phyloP scores from a whole-genome alignment of 169 alveolate species.

The Perkinsus marinus region DNA sequence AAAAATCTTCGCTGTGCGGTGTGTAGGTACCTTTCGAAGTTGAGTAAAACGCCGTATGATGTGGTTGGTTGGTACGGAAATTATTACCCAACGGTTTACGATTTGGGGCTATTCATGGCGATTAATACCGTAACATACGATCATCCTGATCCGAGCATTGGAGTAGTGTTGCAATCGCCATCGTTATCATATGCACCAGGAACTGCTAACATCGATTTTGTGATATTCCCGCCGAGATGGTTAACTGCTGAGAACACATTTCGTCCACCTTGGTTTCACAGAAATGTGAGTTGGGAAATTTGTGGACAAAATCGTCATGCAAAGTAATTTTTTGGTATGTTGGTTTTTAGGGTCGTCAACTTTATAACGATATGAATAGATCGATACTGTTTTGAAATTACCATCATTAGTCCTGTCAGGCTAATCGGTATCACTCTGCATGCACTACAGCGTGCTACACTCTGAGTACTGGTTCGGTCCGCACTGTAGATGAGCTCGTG shows the following conservation, averaged over 20 bases:
- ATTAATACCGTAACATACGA: constrained; percentile 58
- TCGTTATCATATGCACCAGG: constrained; percentile 57
- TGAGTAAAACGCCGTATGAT: constrained; percentile 32
- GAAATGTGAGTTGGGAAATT: too few species aligned
- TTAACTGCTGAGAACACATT: constrained; percentile 56
- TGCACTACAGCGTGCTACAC: too few species aligned
- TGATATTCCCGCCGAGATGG: constrained; percentile 68
- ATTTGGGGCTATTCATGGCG: constrained; percentile 43
- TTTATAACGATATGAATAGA: too few species aligned
- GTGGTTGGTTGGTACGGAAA: constrained; percentile 68
- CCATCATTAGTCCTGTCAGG: too few species aligned
- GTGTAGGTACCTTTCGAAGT: constrained; percentile 28
- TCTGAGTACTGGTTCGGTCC: too few species aligned
- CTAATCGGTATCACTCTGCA: too few species aligned
- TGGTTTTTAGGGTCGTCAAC: too few species aligned
- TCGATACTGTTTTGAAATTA: too few species aligned
- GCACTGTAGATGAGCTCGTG: too few species aligned
- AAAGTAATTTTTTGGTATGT: too few species aligned
- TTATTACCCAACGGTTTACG: constrained; percentile 51
- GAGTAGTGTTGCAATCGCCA: constrained; percentile 9
- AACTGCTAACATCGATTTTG: constrained; percentile 63
- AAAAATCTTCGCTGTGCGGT: too few species aligned
- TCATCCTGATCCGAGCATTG: constrained; percentile 67
- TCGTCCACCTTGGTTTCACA: constrained; percentile 69
- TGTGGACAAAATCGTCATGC: too few species aligned